A percentile compares a stretch with the other conserved stretches of the same genome.
These are phyloP conservation scores for Tulasnella sp. DNA, from an alignment of 768 basidiomycete species.

Conservation along the genomic window DNA sequence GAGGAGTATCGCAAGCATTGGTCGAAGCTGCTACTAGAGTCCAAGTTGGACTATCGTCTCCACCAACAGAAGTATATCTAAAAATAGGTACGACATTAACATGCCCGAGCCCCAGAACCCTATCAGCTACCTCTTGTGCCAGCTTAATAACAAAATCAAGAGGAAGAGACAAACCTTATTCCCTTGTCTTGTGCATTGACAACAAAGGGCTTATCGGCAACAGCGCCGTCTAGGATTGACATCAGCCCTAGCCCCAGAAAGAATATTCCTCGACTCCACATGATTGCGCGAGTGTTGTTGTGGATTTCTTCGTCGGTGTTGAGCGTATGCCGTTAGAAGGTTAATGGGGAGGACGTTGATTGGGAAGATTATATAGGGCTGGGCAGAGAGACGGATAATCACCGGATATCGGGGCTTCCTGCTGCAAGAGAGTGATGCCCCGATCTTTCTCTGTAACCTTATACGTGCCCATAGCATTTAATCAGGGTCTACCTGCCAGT, in stretches of 20 bases:
- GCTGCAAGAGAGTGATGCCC: no score
- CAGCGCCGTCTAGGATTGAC: not conserved
- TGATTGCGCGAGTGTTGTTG: not conserved
- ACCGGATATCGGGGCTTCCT: no score
- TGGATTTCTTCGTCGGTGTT: not conserved
- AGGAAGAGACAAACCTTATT: not conserved
- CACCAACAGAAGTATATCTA: not conserved
- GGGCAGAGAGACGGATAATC: no score
- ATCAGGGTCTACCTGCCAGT: no score
- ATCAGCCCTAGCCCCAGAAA: not conserved
- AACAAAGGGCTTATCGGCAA: not conserved
- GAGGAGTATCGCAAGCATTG: constrained; percentile 14
- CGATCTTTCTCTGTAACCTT: no score
- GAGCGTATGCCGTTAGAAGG: not conserved
- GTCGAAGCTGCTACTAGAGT: constrained; percentile 34
- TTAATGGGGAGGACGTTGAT: no score
- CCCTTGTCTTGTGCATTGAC: not conserved
- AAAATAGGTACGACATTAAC: no score
- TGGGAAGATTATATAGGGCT: no score
- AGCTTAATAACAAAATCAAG: not conserved
- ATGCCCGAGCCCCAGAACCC: not conserved
- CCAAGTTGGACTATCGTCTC: not conserved
- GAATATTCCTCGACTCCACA: not conserved
- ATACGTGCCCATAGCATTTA: no score
- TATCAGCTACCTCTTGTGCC: not conserved